Evolutionary conservation across 805 yeast genomes (phyloP), one percentile per base, ranked within the genome.

Genomic region (Nakazawaea populi): DNA sequence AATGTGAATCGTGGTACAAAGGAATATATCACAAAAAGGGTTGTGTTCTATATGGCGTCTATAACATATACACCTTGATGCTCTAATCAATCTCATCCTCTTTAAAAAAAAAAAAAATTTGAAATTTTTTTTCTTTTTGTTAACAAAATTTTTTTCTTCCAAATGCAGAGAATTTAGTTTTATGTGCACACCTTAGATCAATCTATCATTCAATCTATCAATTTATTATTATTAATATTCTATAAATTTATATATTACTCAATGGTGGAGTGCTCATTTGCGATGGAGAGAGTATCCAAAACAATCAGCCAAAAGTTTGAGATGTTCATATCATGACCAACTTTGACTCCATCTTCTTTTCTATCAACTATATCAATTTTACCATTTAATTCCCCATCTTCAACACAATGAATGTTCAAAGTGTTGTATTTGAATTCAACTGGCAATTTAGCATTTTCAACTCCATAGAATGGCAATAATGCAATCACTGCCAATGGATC

Each of bases 401-500:
- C 51, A 3, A 43, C 44, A 6, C 61, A 58, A 4, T 49, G 45
- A 30, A 65, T 52, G 10, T 48, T 49, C 24, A 55, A 55, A 40
- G 52, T 54, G 14, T 57, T 55, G 44, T 53, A 61, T 28, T 49
- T 48, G 42, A 56, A 58, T 3, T 59, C 56, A 6, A 67, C 18
- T 8, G 53, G 50, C 10, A 12, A 30, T 10, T 31, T 36, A 5
- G 37, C 46, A 12, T 57, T 58, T 12, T 53, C 50, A 4, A 52
- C 51, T 10, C 60, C 60, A 47, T 70, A 63, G 47, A 79, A 62
- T 24, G 79, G 77, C 47, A 87, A 63, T 37, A 87, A 59, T 0
- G 80, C 81, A 48, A 77, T 78, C 9, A 86, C 69, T 0, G 95
- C 87, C 47, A 87, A 69, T 1, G 94, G 92, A 63, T 88, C 96